Percentiles rank a stretch among this genome's conserved stretches.
These are phyloP conservation scores for Rhizophagus prolifer DNA, from an alignment of 192 early-diverging fungal genomes.

Conservation along the genomic window DNA sequence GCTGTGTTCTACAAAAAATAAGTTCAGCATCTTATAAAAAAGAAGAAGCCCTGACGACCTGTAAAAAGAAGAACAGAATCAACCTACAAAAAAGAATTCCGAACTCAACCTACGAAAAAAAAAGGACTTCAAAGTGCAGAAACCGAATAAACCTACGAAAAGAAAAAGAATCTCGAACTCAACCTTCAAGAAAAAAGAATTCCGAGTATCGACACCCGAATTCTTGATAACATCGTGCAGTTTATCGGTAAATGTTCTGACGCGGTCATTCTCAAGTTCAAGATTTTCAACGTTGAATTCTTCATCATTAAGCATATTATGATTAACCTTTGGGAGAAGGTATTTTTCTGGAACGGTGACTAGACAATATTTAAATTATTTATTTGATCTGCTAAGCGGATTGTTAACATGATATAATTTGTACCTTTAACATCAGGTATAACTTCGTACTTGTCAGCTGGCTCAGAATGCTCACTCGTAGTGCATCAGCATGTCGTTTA, in stretches of 20 bases:
- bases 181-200: no score
- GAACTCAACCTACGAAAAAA: no score
- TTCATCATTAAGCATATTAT: background rate
- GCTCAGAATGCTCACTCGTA: constrained; percentile 3
- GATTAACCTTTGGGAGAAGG: no score
- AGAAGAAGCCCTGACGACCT: no score
- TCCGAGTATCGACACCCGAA: background rate
- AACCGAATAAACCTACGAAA: no score
- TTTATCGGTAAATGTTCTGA: constrained; percentile 24
- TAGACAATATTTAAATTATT: background rate
- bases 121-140: no score
- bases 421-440: constrained; percentile 13
- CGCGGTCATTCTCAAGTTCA: background rate
- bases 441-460: background rate
- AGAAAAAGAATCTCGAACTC: no score
- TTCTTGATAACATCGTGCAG: constrained; percentile 17
- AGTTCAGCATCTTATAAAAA: no score
- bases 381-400: background rate
- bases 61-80: no score
- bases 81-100: no score
- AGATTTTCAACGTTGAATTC: background rate
- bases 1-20: no score
- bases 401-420: constrained; percentile 7
- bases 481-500: no score
- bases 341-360: background rate